These are phyloP conservation scores for Paspalum notatum DNA, from an alignment of 176 grass and related monocot genomes.

Conservation along the genomic window DNA sequence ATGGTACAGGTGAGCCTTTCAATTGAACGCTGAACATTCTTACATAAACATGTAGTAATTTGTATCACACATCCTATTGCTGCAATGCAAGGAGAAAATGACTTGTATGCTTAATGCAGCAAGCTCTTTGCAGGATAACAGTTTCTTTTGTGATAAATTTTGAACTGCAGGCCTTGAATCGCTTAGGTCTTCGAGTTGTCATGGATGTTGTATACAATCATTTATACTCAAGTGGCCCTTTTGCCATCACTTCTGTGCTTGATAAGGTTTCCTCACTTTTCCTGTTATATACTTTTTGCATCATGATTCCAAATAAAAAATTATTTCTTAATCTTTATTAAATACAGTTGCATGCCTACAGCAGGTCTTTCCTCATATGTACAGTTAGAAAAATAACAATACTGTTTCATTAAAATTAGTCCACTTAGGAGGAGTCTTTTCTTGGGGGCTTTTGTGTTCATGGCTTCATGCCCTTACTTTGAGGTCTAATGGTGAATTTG, in stretches of 20 bases:
- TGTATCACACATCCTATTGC: not conserved
- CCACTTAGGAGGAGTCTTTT: not conserved
- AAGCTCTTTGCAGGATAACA: slow-evolving; percentile 18
- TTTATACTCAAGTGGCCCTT: slow-evolving; percentile 79
- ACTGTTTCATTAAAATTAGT: slow-evolving; percentile 18
- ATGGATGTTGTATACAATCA: slow-evolving; percentile 97
- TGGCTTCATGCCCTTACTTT: no score
- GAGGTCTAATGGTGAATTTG: no score
- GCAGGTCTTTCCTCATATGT: not conserved
- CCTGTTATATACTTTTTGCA: not conserved
- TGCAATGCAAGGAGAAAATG: not conserved
- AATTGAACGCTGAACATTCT: slow-evolving; percentile 18
- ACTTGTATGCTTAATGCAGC: not conserved
- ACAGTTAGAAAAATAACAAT: slow-evolving; percentile 6
- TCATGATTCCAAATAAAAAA: not conserved
- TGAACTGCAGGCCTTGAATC: slow-evolving; percentile 74
- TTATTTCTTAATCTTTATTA: not conserved
- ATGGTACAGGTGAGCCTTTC: slow-evolving; percentile 79
- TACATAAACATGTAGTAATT: not conserved
- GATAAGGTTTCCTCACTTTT: slow-evolving; percentile 69
- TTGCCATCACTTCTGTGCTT: slow-evolving; percentile 68
- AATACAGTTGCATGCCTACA: not conserved
- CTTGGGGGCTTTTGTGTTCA: no score
- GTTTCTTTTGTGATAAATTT: slow-evolving; percentile 37
- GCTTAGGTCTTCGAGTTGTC: slow-evolving; percentile 75